Evolutionary conservation across 78 protist genomes (phyloP).

Genomic region (Dictyostelium discoideum): DNA sequence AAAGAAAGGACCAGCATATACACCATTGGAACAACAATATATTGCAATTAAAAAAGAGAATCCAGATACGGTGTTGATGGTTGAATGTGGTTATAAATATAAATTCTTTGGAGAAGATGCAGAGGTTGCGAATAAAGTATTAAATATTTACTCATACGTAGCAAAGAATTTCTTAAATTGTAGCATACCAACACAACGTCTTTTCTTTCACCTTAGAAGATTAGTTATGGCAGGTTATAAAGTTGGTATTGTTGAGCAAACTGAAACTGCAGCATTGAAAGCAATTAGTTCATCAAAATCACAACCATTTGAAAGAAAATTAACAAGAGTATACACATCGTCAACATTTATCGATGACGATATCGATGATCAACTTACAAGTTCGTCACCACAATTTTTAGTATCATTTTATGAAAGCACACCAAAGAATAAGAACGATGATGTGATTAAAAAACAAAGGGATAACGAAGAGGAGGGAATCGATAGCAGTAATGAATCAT

Average conservation of each 20-base stretch:
- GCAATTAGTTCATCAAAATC: conserved; percentile 40
- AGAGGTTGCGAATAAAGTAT: conserved; percentile 65
- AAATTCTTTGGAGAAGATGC: conserved; percentile 78
- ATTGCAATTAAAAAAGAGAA: conserved; percentile 66
- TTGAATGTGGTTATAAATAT: conserved; percentile 88
- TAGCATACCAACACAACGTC: conserved; percentile 76
- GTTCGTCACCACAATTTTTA: conserved; percentile 50
- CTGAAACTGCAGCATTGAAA: conserved; percentile 93
- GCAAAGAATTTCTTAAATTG: conserved; percentile 81
- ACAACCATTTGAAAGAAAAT: conserved; percentile 79
- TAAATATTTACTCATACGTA: conserved; percentile 47
- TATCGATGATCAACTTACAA: conserved; percentile 7
- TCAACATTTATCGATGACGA: conserved; percentile 84
- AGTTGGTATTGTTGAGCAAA: conserved; percentile 94
- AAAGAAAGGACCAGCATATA: conserved; percentile 13
- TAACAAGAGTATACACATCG: conserved; percentile 83
- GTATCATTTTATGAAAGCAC: conserved; percentile 48
- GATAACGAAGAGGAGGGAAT: not conserved
- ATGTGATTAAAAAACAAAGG: not conserved
- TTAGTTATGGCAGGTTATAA: conserved; percentile 91
- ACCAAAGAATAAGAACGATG: not conserved
- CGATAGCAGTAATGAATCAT: not conserved
- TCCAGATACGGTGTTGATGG: conserved; percentile 85
- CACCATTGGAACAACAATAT: conserved; percentile 85
- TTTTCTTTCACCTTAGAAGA: conserved; percentile 78